Evolutionary conservation across 2,329 filamentous ascomycete species (phyloP).

Genomic region (Claviceps humidiphila): DNA sequence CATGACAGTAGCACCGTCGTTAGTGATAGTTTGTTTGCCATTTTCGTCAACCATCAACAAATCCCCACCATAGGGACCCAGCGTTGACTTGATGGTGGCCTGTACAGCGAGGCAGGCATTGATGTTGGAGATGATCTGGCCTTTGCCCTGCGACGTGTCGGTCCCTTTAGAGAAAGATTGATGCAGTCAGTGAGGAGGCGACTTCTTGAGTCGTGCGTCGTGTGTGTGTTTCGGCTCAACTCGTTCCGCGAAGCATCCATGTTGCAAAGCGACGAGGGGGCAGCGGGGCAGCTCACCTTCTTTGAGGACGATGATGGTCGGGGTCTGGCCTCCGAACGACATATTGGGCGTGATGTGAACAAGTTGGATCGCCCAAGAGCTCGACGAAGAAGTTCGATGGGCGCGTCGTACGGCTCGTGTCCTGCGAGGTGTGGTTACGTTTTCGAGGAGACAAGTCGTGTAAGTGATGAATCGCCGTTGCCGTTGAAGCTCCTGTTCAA

Average conservation of each 20-base stretch:
- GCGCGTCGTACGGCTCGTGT: background rate
- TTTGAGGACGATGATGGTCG: slow-evolving; percentile 95
- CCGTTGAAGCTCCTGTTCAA: slow-evolving; percentile 4
- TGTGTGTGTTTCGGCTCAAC: background rate
- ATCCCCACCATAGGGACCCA: slow-evolving; percentile 94
- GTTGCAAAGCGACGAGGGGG: slow-evolving; percentile 8
- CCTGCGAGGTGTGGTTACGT: background rate
- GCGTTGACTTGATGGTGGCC: slow-evolving; percentile 85
- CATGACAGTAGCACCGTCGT: slow-evolving; percentile 98
- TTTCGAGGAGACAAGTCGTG: background rate
- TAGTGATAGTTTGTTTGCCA: slow-evolving; percentile 93
- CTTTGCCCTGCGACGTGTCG: slow-evolving; percentile 92
- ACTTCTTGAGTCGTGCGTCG: slow-evolving; percentile 1
- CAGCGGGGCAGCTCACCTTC: slow-evolving; percentile 54
- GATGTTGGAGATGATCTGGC: slow-evolving; percentile 95
- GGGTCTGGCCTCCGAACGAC: slow-evolving; percentile 95
- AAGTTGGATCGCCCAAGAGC: slow-evolving; percentile 4
- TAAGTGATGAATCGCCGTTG: background rate
- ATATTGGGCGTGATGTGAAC: slow-evolving; percentile 35
- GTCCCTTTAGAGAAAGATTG: slow-evolving; percentile 49
- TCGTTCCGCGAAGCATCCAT: slow-evolving; percentile 1
- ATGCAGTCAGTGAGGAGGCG: background rate
- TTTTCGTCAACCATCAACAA: slow-evolving; percentile 91
- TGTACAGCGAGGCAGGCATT: slow-evolving; percentile 96
- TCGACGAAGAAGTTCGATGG: slow-evolving; percentile 6